These are phyloP conservation scores for Paracorniculantispora psalliotae DNA, from an alignment of 2,329 filamentous ascomycete species.

Conservation along the genomic window DNA sequence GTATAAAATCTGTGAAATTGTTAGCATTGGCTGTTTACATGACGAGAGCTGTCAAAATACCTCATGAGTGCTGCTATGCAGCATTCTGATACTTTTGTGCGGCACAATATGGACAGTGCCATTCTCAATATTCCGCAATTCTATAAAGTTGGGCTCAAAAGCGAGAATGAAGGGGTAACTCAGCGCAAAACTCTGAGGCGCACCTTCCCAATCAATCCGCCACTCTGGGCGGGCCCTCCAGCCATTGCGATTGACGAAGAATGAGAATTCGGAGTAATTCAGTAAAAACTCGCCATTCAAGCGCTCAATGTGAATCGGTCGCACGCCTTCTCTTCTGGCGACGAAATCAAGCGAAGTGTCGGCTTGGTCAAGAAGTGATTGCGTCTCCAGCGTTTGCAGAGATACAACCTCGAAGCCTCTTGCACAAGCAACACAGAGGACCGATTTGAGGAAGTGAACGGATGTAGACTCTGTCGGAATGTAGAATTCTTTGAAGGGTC, in stretches of 20 bases:
- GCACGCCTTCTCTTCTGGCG: constrained; percentile 84
- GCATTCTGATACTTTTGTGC: constrained; percentile 93
- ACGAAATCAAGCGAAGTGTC: constrained; percentile 98
- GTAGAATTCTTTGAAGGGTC: constrained; percentile 98
- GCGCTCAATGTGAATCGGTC: constrained; percentile 94
- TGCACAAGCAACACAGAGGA: constrained; percentile 92
- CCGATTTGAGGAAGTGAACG: constrained; percentile 94
- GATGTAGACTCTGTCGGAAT: constrained; percentile 97
- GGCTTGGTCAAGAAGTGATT: constrained; percentile 92
- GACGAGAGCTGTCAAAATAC: constrained; percentile 43
- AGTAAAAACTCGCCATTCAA: constrained; percentile 95
- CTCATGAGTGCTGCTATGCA: constrained; percentile 95
- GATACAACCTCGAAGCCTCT: constrained; percentile 96
- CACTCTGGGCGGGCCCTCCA: constrained; percentile 95
- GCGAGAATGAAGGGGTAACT: constrained; percentile 96
- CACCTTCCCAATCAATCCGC: constrained; percentile 97
- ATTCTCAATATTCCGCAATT: constrained; percentile 91
- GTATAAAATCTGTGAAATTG: constrained; percentile 71
- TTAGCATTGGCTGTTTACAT: constrained; percentile 13
- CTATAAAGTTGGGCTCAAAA: constrained; percentile 96
- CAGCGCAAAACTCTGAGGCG: constrained; percentile 84
- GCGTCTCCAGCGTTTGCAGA: constrained; percentile 94
- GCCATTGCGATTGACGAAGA: constrained; percentile 98
- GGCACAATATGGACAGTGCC: constrained; percentile 94
- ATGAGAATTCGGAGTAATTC: constrained; percentile 97